Base-by-base conservation (phyloP, 2,329 filamentous ascomycete genomes). In the Clarireedia paspali region DNA sequence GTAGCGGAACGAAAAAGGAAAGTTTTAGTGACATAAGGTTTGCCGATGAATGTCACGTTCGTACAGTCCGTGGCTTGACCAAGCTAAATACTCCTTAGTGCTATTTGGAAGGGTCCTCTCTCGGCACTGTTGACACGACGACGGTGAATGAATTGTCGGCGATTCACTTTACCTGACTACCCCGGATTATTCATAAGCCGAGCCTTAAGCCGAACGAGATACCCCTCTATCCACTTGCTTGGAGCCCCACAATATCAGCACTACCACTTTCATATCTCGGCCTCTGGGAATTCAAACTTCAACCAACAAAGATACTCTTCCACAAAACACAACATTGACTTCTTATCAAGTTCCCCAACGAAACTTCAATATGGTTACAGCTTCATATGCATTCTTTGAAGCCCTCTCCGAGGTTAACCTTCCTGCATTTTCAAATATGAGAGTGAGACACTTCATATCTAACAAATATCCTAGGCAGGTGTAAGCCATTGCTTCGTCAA, bases 331-430 rank as follows among this genome's bases (percentile, higher is more conserved):
- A 54, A 36, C 24, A 39, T 23, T 10, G 34, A 27, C 20, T 24
- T 17, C 34, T n/a, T 6, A 38, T 39, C 23, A 46, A 15, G 27
- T 38, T 44, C 38, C 14, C 5, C 24, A 23, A 47, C 30, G 38
- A 14, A 30, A 10, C 15, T 9, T 27, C 14, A 49, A 49, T 14
- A 54, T 54, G 51, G 51, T 55, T 49, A 63, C 59, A 47, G 60
- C 61, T 53, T 62, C 59, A 4, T 85, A 83, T 64, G 85, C 85
- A 63, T 86, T 89, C 68, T 88, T 89, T 63, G 85, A 89, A 73
- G 83, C 83, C 17, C 70, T 89, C 40, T 87, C 83, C 82, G 84
- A 87, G 60, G 66, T 66, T 36, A 53, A 53, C 61, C 59, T 26
- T n/a, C 12, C 27, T 24, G 27, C 1, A 15, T 39, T 17, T 17